Conservation (phyloP, 2,329 filamentous ascomycete species). For the Shiraia bambusicola region DNA sequence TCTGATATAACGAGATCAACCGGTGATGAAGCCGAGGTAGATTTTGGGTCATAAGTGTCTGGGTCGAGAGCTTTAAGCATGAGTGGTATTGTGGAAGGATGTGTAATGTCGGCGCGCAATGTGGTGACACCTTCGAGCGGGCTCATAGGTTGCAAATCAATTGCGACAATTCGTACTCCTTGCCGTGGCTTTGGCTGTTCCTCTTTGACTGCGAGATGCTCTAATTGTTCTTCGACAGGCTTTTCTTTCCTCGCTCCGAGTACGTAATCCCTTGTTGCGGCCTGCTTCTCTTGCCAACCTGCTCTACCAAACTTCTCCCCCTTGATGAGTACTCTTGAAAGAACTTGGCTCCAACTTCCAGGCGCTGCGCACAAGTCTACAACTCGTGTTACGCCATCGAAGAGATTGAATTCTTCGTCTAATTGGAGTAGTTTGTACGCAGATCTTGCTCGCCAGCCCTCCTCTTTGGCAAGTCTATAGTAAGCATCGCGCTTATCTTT, state of each 20-base stretch:
- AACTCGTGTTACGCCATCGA: slow-evolving; percentile 84
- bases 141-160: slow-evolving; percentile 94
- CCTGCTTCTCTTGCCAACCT: slow-evolving; percentile 84
- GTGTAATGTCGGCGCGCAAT: slow-evolving; percentile 92
- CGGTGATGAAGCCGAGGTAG: slow-evolving; percentile 62
- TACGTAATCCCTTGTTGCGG: slow-evolving; percentile 63
- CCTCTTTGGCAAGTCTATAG: slow-evolving; percentile 95
- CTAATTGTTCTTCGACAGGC: slow-evolving; percentile 5
- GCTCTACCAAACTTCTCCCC: slow-evolving; percentile 84
- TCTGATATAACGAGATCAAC: slow-evolving; percentile 95
- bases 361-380: slow-evolving; percentile 96
- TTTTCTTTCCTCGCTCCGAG: slow-evolving; percentile 42
- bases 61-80: slow-evolving; percentile 83
- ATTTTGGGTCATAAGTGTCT: slow-evolving; percentile 49
- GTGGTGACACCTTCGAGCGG: slow-evolving; percentile 90
- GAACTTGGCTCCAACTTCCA: slow-evolving; percentile 94
- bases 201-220: slow-evolving; percentile 14
- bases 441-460: slow-evolving; percentile 94
- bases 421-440: slow-evolving; percentile 97
- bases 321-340: slow-evolving; percentile 90
- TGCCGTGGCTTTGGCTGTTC: slow-evolving; percentile 53
- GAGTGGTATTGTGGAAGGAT: slow-evolving; percentile 89
- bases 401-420: slow-evolving; percentile 89
- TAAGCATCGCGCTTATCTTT: slow-evolving; percentile 99
- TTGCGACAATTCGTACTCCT: slow-evolving; percentile 90